Base-by-base conservation (phyloP, 2,329 filamentous ascomycete species). In the Pseudohalonectria lignicola region DNA sequence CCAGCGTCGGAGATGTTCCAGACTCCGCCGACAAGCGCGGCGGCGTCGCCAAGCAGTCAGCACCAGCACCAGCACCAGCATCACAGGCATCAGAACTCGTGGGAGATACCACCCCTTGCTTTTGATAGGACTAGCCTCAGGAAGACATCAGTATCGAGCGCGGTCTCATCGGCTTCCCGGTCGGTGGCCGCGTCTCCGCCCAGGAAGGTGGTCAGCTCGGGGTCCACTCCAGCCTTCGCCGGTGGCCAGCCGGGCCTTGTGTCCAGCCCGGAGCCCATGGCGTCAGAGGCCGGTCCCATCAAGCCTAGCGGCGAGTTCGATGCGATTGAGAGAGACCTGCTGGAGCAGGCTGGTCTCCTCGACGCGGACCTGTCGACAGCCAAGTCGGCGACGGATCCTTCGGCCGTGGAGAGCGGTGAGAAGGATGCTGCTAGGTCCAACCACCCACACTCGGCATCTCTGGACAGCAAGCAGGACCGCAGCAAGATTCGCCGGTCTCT, bases 401-500 rank as follows among this genome's bases (percentile, higher is more conserved):
- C 36, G 20, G 19, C 21, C 11, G 10, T 31, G 11, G 29, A 21
- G n/a, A 28, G 32, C 5, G 10, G 13, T 17, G 20, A 13, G 2
- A 29, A 38, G 9, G 30, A n/a, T n/a, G n/a, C n/a, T n/a, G n/a
- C n/a, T n/a, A n/a, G n/a, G n/a, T n/a, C n/a, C n/a, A n/a, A n/a
- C 23, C 23, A 12, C 23, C 23, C 8, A 26, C 23, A 8, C 23
- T 26, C 23, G 23, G 12, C 8, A 26, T 7, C 23, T 7, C 23
- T 8, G 23, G 41, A 54, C 29, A 67, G 71, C 23, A 72, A 67
- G 37, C 60, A 66, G 32, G 77, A 82, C 31, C 70, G 67, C 45
- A 79, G 69, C 41, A 86, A 81, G 53, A 79, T 88, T 36, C 80
- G 90, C 18, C 79, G 87, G 44, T 94, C 87, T 55, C 64, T 96